Evolutionary conservation across 306 rosid species (phyloP), one percentile per base, ranked within the genome.

Genomic region (Glycine latifolia): DNA sequence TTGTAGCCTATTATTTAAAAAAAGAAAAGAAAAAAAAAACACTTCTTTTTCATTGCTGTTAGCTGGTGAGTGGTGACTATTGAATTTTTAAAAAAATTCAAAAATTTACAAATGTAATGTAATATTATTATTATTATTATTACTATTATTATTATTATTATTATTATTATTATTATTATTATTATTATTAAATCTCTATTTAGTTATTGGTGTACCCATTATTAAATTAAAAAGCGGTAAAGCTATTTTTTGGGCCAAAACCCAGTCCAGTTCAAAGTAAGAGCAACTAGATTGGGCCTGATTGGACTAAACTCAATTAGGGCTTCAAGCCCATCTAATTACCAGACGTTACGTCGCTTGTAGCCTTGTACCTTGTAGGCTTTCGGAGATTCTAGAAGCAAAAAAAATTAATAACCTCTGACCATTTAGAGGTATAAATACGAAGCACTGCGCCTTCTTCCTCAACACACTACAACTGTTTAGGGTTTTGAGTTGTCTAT

Each of bases 401-500:
- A 12, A 5, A 46, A 46, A 47, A 8, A 16, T 15, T 43, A 20
- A 60, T 0, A 26, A 44, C 8, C 47, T 47, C 16, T 7, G 39
- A 13, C 44, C 44, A 1, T 10, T 26, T 3, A 14, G 70, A 15
- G 59, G 33, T 76, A 82, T 82, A 82, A 82, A 82, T 82, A 35
- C 4, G 56, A 58, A 52, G 33, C 33, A 46, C 46, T 11, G 71
- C 41, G 7, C 0, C 1, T 0, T 0, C 33, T 3, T 3, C 3
- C 4, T 14, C 20, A 8, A n/a, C 0, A 6, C 31, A 9, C 53
- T 11, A 1, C 31, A 0, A 6, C 59, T 8, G 13, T 4, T 39
- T 82, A 82, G 81, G 85, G 85, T 82, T 82, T 52, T 5, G n/a
- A 35, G 14, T 26, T 10, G 5, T 4, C 41, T 5, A 10, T 7